These are phyloP conservation scores for Strigomonas culicis DNA, from an alignment of 208 protist genomes.

Conservation along the genomic window DNA sequence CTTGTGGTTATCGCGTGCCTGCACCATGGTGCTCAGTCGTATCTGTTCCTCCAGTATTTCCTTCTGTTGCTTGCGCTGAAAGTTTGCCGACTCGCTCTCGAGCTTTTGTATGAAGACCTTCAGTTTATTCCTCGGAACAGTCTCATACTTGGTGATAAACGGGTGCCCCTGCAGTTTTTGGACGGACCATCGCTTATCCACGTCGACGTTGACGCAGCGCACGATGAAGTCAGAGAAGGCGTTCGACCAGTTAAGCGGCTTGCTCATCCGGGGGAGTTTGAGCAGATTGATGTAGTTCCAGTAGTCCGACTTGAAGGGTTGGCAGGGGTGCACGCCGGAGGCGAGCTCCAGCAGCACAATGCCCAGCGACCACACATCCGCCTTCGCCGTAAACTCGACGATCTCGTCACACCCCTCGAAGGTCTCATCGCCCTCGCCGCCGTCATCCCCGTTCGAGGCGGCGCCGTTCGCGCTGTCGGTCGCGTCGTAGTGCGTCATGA, in stretches of 20 bases:
- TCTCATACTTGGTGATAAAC: slow-evolving; percentile 63
- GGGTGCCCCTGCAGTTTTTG: slow-evolving; percentile 65
- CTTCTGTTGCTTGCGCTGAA: slow-evolving; percentile 64
- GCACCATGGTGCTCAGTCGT: slow-evolving; percentile 55
- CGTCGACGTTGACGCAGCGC: slow-evolving; percentile 50
- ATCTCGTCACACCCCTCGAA: slow-evolving; percentile 21
- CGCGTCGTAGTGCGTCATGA: slow-evolving; percentile 9
- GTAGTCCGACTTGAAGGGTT: slow-evolving; percentile 84
- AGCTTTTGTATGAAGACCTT: slow-evolving; percentile 71
- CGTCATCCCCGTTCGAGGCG: slow-evolving; percentile 6
- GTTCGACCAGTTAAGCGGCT: slow-evolving; percentile 72
- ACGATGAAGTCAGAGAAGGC: slow-evolving; percentile 81
- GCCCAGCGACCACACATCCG: slow-evolving; percentile 89
- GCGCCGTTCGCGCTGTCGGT: too few relatives aligned
- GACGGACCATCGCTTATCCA: slow-evolving; percentile 52
- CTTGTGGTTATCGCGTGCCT: slow-evolving; percentile 52
- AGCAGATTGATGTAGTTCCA: slow-evolving; percentile 79
- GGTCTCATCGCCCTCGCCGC: background rate
- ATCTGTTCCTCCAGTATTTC: slow-evolving; percentile 74
- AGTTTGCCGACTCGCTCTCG: slow-evolving; percentile 58
- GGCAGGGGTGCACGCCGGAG: slow-evolving; percentile 69
- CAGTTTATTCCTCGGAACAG: slow-evolving; percentile 66
- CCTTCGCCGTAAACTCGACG: slow-evolving; percentile 71
- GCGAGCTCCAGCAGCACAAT: slow-evolving; percentile 80
- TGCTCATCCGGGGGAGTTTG: slow-evolving; percentile 76